Conservation (phyloP, 1,284 basidiomycete genomes). For the Trichosporon sp. region DNA sequence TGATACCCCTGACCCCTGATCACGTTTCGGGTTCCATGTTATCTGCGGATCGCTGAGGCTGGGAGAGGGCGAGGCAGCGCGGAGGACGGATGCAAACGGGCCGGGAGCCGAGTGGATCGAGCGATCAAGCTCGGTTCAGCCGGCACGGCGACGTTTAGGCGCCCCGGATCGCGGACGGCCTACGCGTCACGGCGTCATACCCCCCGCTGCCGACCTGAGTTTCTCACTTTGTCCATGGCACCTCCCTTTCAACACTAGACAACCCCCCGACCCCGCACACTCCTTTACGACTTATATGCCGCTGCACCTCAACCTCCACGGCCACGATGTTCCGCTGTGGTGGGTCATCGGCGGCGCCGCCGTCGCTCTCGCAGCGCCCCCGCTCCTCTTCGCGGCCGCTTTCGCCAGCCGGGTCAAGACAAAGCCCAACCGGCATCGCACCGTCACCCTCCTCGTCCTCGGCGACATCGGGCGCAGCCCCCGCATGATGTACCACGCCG, state of each 20-base stretch:
- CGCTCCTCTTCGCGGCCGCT: constrained; percentile 9
- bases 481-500: constrained; percentile 97
- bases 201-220: neutral
- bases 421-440: constrained; percentile 27
- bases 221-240: neutral
- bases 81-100: neutral
- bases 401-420: constrained; percentile 11
- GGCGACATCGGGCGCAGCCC: constrained; percentile 95
- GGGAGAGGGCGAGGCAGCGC: neutral
- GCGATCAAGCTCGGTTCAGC: neutral
- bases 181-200: constrained; percentile 5
- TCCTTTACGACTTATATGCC: neutral
- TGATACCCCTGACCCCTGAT: neutral
- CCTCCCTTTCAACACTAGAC: neutral
- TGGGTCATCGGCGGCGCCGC: constrained; percentile 14
- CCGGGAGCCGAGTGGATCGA: neutral
- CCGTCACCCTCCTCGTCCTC: constrained; percentile 83
- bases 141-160: neutral
- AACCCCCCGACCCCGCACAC: neutral
- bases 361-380: constrained; percentile 10
- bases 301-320: neutral
- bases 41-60: neutral
- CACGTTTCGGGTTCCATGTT: neutral
- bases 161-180: neutral
- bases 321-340: constrained; percentile 3